Base-by-base conservation (phyloP, 805 yeast species). In the Saitoella complicata region DNA sequence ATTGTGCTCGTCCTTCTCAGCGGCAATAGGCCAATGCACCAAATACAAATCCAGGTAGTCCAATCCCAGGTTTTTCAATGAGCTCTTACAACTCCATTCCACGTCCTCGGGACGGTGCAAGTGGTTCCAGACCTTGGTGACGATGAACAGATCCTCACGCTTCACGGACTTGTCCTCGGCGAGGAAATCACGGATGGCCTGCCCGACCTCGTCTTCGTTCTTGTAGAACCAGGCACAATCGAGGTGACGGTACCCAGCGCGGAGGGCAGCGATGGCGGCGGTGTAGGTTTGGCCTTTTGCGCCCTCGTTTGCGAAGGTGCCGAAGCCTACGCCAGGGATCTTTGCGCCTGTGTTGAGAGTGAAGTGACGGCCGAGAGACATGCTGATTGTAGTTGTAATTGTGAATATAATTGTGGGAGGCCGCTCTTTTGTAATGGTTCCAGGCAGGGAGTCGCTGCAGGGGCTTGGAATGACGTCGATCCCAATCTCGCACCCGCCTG, bases 11-110 rank as follows among this genome's bases (percentile, higher is more conserved):
- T 21, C 21, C 21, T 21, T 21, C 21, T 21, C 21, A 4, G 21
- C 21, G 9, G 78, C 66, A 38, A 72, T 71, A 5, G 94, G 94
- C 93, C 93, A 84, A 62, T 84, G 94, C 58, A 83, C 70, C 57
- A 84, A 66, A 57, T 77, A 76, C 47, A 82, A 64, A 58, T 84
- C 94, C 43, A 84, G 78, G 56, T 84, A 84, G 40, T 80, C 88
- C 50, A 80, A 55, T 0, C 76, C 76, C 49, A 83, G 65, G 55
- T 77, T 73, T 49, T 67, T 53, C 55, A 83, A 66, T 3, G 87
- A 78, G 43, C 62, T 64, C 7, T 74, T 69, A 36, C 82, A 61
- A 5, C 80, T 81, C n/a, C 55, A 62, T 36, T 56, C 70, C 10
- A 78, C 47, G 35, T 50, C 45, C 11, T 40, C 50, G 9, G 52